phyloP scores from a whole-genome alignment of 2,329 filamentous ascomycete genomes.

The Colletotrichum euphorbiae region DNA sequence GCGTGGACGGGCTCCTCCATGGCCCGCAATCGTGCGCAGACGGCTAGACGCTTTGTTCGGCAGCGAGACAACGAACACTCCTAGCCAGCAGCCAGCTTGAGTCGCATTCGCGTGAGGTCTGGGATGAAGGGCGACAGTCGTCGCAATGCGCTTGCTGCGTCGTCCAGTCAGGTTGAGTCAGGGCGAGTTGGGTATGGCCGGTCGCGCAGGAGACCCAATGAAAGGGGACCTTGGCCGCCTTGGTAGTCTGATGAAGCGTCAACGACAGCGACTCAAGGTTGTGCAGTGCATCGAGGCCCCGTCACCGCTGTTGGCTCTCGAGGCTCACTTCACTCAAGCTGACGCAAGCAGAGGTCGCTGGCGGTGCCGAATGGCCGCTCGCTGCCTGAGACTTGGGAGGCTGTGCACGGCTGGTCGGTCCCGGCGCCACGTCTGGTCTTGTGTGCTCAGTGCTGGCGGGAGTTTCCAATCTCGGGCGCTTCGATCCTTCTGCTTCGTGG shows the following conservation, averaged over 20 bases:
- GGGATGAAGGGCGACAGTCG: constrained; percentile 22
- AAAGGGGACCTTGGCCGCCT: background rate
- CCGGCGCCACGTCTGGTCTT: constrained; percentile 28
- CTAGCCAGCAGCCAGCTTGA: constrained; percentile 1
- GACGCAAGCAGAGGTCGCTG: background rate
- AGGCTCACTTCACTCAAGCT: background rate
- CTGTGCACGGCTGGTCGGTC: constrained; percentile 29
- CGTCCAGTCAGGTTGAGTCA: constrained; percentile 21
- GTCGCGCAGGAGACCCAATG: background rate
- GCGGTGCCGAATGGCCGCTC: constrained; percentile 21
- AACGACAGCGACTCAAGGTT: constrained; percentile 3
- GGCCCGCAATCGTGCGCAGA: background rate
- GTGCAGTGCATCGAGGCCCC: background rate
- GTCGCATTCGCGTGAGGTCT: background rate
- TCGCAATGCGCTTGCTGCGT: constrained; percentile 28
- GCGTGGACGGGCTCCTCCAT: constrained; percentile 1
- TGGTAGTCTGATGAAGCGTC: constrained; percentile 10
- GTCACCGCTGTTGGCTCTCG: too few relatives aligned
- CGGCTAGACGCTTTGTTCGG: background rate
- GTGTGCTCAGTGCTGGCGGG: constrained; percentile 13
- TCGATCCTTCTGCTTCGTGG: background rate
- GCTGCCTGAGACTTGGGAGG: constrained; percentile 10
- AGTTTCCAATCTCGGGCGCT: constrained; percentile 11
- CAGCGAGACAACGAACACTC: constrained; percentile 10
- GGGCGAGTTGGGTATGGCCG: background rate